A percentile compares a stretch with the other conserved stretches of the same genome.
These are phyloP conservation scores for Decorospora gaudefroyi DNA, from an alignment of 2,329 filamentous ascomycete species.

Conservation along the genomic window DNA sequence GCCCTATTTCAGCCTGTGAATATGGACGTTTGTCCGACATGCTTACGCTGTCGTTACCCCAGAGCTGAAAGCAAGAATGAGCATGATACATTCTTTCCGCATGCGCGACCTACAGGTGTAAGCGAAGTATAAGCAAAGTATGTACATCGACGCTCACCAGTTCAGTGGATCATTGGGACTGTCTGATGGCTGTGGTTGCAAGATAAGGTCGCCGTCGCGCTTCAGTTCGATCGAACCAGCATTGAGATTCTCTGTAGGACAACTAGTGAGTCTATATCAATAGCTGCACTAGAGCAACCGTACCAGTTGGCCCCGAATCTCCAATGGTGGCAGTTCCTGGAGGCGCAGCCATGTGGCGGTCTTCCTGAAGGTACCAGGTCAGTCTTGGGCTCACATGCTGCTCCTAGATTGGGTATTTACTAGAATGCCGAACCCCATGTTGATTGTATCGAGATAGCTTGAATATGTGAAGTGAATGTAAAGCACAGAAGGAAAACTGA, in stretches of 20 bases:
- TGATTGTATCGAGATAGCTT: slow-evolving; percentile 6
- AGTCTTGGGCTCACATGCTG: no score
- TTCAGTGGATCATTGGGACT: slow-evolving; percentile 83
- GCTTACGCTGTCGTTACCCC: slow-evolving; percentile 40
- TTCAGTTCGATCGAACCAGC: slow-evolving; percentile 39
- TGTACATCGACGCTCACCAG: slow-evolving; percentile 32
- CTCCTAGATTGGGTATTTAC: no score
- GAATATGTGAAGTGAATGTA: neutral
- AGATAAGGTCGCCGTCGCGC: slow-evolving; percentile 68
- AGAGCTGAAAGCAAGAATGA: slow-evolving; percentile 42
- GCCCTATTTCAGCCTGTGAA: slow-evolving; percentile 2
- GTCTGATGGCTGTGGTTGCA: slow-evolving; percentile 88
- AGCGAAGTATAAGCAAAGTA: neutral
- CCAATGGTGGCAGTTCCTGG: slow-evolving; percentile 41
- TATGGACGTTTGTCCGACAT: no score
- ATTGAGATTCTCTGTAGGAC: slow-evolving; percentile 17
- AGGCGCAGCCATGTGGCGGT: slow-evolving; percentile 37
- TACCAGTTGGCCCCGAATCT: slow-evolving; percentile 12
- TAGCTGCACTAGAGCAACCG: slow-evolving; percentile 1
- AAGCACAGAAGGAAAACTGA: neutral
- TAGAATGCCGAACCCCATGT: slow-evolving; percentile 41
- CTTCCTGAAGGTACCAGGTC: no score
- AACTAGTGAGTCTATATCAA: neutral
- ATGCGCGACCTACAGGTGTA: slow-evolving; percentile 13
- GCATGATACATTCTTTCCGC: slow-evolving; percentile 42